Evolutionary conservation across 1,139 yeast genomes (phyloP).

Genomic region (Suhomyces coccinellae): DNA sequence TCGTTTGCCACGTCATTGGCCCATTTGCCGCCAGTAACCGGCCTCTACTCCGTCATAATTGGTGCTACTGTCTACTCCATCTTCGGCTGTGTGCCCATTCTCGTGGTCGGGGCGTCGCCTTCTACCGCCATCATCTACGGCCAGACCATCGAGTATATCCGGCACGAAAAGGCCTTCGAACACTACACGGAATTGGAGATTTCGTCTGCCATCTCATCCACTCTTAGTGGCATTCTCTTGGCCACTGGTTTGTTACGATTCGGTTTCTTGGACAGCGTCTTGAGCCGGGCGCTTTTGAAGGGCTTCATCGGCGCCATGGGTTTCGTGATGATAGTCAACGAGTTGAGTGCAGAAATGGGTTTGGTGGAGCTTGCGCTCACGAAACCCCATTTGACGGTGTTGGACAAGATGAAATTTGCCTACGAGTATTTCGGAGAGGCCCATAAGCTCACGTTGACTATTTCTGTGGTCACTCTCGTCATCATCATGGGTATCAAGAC

Average conservation of each 20-base stretch:
- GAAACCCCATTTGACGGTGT: constrained; percentile 26
- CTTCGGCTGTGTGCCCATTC: constrained; percentile 34
- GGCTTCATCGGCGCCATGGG: constrained; percentile 42
- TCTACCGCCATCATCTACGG: constrained; percentile 36
- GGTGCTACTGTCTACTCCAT: constrained; percentile 31
- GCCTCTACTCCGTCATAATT: constrained; percentile 31
- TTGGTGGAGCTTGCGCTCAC: constrained; percentile 19
- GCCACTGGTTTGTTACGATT: constrained; percentile 31
- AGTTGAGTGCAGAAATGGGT: constrained; percentile 33
- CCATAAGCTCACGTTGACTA: constrained; percentile 23
- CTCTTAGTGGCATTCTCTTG: constrained; percentile 28
- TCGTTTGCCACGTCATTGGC: constrained; percentile 36
- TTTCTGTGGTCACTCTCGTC: constrained; percentile 24
- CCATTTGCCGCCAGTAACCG: constrained; percentile 33
- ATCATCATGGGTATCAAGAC: constrained; percentile 25
- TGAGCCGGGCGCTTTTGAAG: constrained; percentile 33
- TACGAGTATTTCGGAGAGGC: constrained; percentile 16
- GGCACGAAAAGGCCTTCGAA: constrained; percentile 18
- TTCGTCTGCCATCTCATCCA: constrained; percentile 27
- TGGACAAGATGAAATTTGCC: constrained; percentile 26
- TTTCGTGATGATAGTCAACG: constrained; percentile 34
- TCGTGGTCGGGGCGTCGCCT: constrained; percentile 39
- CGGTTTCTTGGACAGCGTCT: constrained; percentile 35
- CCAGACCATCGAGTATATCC: constrained; percentile 26
- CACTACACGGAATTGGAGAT: constrained; percentile 24